phyloP scores from a whole-genome alignment of 2,329 filamentous ascomycete genomes.

The Canariomyces notabilis region DNA sequence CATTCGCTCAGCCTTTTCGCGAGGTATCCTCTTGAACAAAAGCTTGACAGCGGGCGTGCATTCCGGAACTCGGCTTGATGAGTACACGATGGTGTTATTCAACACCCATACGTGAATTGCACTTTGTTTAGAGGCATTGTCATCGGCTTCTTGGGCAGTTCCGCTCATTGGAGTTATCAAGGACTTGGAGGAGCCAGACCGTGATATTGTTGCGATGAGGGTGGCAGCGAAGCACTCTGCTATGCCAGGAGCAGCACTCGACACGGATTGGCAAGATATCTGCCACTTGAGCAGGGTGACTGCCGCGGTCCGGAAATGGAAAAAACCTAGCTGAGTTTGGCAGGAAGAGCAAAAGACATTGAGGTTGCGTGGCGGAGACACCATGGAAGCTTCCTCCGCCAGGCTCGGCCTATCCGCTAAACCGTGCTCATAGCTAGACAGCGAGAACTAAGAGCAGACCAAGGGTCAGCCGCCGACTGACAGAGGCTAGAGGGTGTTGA shows the following conservation, averaged over 20 bases:
- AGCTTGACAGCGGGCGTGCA: slow-evolving; percentile 45
- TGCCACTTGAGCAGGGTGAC: slow-evolving; percentile 56
- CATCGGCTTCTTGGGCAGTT: background rate
- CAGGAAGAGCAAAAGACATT: slow-evolving; percentile 45
- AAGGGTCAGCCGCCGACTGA: slow-evolving; percentile 22
- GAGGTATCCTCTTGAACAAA: slow-evolving; percentile 43
- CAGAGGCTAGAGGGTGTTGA: slow-evolving; percentile 1
- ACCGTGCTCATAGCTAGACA: slow-evolving; percentile 28
- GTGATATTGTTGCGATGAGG: slow-evolving; percentile 47
- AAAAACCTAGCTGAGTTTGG: slow-evolving; percentile 42
- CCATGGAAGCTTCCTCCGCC: slow-evolving; percentile 16
- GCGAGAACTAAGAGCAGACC: slow-evolving; percentile 34
- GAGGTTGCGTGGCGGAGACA: slow-evolving; percentile 26
- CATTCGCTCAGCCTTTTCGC: slow-evolving; percentile 42
- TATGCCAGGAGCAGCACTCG: slow-evolving; percentile 33
- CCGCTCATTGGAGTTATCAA: slow-evolving; percentile 41
- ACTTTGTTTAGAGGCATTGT: slow-evolving; percentile 2
- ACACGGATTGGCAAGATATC: slow-evolving; percentile 37
- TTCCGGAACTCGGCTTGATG: slow-evolving; percentile 34
- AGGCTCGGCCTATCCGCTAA: slow-evolving; percentile 25
- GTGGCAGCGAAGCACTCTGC: slow-evolving; percentile 50
- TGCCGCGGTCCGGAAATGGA: slow-evolving; percentile 40
- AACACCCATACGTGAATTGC: slow-evolving; percentile 51
- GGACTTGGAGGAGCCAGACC: slow-evolving; percentile 55
- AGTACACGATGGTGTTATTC: slow-evolving; percentile 50